A percentile compares a stretch with the other conserved stretches of the same genome.
Evolutionary conservation across 2,329 filamentous ascomycete species (phyloP).

Genomic region (Septoria linicola): DNA sequence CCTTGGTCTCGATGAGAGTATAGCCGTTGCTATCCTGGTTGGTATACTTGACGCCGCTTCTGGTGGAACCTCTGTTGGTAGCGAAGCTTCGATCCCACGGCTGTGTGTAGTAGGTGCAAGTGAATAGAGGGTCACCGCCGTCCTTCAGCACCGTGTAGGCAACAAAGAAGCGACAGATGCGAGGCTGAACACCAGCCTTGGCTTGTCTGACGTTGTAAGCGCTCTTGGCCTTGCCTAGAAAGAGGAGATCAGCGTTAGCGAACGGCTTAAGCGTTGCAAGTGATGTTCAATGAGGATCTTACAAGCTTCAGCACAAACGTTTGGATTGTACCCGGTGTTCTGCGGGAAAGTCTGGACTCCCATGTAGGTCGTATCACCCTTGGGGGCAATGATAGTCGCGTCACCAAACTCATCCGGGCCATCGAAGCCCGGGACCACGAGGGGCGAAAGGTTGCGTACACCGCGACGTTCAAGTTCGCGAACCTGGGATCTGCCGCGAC

Average conservation of each 20-base stretch:
- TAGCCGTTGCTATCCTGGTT: background rate
- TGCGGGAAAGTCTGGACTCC: background rate
- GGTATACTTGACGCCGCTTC: background rate
- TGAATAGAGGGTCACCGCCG: background rate
- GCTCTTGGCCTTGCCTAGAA: background rate
- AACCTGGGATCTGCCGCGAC: too few relatives aligned
- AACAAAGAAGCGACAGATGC: background rate
- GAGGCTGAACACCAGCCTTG: background rate
- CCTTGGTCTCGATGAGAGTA: background rate
- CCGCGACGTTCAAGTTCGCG: too few relatives aligned
- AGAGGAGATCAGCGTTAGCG: too few relatives aligned
- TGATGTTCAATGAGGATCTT: too few relatives aligned
- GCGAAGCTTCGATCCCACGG: background rate
- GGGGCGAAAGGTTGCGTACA: background rate
- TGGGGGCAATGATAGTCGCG: background rate
- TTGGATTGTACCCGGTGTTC: background rate
- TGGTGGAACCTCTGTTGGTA: background rate
- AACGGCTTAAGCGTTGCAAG: too few relatives aligned
- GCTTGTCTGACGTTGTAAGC: background rate
- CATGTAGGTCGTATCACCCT: background rate
- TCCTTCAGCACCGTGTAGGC: background rate
- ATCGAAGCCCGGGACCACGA: background rate
- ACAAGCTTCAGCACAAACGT: background rate
- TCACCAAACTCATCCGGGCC: background rate
- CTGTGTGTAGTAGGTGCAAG: background rate